phyloP scores from a whole-genome alignment of 2,329 filamentous ascomycete genomes.

The Phaeoacremonium minimum region DNA sequence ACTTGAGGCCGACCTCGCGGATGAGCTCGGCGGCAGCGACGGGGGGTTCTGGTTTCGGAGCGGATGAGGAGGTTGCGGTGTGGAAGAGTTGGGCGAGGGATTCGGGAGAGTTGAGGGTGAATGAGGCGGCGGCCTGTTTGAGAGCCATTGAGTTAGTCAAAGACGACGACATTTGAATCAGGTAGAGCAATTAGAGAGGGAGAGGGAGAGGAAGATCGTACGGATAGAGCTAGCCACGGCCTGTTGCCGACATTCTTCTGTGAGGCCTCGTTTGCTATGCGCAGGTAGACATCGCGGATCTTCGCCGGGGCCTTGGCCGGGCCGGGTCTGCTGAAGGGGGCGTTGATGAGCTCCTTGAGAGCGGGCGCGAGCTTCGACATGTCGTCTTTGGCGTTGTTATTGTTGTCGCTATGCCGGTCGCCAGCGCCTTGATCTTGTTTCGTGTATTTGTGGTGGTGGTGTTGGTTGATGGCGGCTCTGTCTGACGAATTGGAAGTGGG shows the following conservation, averaged over 20 bases:
- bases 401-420: background rate
- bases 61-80: constrained; percentile 30
- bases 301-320: constrained; percentile 59
- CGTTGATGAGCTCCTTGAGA: constrained; percentile 71
- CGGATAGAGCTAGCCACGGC: constrained; percentile 65
- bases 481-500: too few species aligned
- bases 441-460: too few species aligned
- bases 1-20: constrained; percentile 71
- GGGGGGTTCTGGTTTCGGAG: constrained; percentile 17
- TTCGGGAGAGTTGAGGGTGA: constrained; percentile 82
- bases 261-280: constrained; percentile 59
- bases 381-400: constrained; percentile 12
- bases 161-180: too few species aligned
- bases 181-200: background rate
- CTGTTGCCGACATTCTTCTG: constrained; percentile 57
- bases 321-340: constrained; percentile 61
- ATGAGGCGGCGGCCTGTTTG: constrained; percentile 68
- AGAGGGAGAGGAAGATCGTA: constrained; percentile 23
- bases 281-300: constrained; percentile 60
- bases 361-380: constrained; percentile 72
- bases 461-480: too few species aligned
- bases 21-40: constrained; percentile 64
- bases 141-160: background rate
- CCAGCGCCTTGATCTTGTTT: too few species aligned
- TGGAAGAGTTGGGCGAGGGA: constrained; percentile 62